Conservation (phyloP, 371 early-diverging fungal species). For the Mortierella sp. region DNA sequence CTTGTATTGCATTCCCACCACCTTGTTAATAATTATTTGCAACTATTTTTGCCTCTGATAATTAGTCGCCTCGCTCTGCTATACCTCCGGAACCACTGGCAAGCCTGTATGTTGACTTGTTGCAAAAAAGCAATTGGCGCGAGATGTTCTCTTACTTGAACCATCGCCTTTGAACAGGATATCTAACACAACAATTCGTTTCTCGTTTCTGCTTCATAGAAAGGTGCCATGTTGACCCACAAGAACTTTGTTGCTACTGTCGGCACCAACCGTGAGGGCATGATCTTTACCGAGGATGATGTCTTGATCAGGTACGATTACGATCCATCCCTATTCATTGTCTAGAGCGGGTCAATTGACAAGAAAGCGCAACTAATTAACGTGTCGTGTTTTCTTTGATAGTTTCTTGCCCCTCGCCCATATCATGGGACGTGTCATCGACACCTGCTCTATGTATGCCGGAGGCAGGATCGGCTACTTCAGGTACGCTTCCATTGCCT, state of each 20-base stretch:
- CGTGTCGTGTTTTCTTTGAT: background rate
- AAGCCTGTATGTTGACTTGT: conserved; percentile 65
- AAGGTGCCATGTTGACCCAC: conserved; percentile 75
- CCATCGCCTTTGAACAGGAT: background rate
- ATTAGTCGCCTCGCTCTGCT: conserved; percentile 90
- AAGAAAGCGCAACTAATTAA: background rate
- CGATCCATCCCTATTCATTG: background rate
- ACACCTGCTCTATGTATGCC: conserved; percentile 61
- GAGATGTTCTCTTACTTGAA: background rate
- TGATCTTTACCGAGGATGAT: conserved; percentile 61
- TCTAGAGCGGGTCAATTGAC: background rate
- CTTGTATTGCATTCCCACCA: background rate
- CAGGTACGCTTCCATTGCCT: conserved; percentile 49
- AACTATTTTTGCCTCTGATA: background rate
- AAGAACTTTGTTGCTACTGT: conserved; percentile 64
- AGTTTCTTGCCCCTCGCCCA: conserved; percentile 92
- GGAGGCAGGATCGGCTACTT: conserved; percentile 86
- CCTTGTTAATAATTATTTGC: background rate
- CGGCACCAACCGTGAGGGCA: conserved; percentile 63
- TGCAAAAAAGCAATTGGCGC: background rate
- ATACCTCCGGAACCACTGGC: conserved; percentile 95
- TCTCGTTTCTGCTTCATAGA: conserved; percentile 31
- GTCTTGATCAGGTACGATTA: conserved; percentile 61
- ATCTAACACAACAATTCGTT: background rate
- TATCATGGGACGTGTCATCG: conserved; percentile 61